phyloP scores from a whole-genome alignment of 139 green algal genomes.

The Tetradesmus obliquus region DNA sequence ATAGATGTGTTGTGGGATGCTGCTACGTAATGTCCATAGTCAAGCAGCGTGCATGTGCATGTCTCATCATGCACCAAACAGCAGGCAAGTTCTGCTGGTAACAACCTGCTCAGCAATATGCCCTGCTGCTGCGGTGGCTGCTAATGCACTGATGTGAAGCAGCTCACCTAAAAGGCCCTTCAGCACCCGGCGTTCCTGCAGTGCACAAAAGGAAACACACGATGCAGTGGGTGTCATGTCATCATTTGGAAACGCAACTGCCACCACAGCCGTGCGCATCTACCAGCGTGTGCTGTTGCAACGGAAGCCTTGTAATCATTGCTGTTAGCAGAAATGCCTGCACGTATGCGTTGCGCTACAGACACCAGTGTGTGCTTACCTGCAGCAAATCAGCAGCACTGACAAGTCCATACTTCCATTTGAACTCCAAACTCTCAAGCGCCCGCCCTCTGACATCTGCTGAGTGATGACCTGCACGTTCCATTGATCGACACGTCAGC shows the following conservation, averaged over 20 bases:
- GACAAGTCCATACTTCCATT: slow-evolving; percentile 66
- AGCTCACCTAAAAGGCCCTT: slow-evolving; percentile 54
- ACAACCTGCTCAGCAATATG: not conserved
- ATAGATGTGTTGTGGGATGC: not conserved
- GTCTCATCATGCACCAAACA: not conserved
- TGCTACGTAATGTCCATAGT: not conserved
- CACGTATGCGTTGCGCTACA: too few species aligned
- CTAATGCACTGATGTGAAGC: not conserved
- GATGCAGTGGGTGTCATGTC: not conserved
- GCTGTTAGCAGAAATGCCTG: too few species aligned
- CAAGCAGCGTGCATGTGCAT: not conserved
- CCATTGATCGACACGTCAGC: not conserved
- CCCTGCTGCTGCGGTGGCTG: not conserved
- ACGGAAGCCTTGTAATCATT: too few species aligned
- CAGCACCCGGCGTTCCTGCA: slow-evolving; percentile 54
- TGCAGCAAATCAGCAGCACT: slow-evolving; percentile 50
- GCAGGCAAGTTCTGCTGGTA: not conserved
- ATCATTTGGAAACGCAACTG: too few species aligned
- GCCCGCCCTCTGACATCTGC: slow-evolving; percentile 60
- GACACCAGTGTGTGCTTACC: not conserved
- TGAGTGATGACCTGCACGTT: not conserved
- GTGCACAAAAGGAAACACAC: not conserved
- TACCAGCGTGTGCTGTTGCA: not conserved
- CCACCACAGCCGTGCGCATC: not conserved
- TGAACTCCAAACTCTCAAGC: slow-evolving; percentile 71